phyloP scores from a whole-genome alignment of 371 early-diverging fungal genomes.

The Smittium culicis region DNA sequence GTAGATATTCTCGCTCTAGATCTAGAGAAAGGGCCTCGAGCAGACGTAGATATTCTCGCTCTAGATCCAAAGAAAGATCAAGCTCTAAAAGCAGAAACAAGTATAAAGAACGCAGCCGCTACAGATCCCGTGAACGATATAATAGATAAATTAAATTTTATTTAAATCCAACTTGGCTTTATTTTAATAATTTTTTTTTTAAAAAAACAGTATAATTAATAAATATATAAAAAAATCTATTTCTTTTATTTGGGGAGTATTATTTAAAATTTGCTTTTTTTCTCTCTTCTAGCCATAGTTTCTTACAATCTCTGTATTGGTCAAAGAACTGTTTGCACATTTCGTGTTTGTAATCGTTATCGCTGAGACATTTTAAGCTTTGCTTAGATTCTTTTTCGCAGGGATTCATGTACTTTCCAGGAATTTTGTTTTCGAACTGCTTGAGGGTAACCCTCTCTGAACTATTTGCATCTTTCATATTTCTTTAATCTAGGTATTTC shows the following conservation, averaged over 20 bases:
- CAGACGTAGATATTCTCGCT: neutral
- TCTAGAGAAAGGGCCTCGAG: neutral
- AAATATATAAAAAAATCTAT: too few species aligned
- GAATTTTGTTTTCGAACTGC: slow-evolving; percentile 27
- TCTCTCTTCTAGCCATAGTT: slow-evolving; percentile 22
- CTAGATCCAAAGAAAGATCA: neutral
- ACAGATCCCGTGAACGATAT: neutral
- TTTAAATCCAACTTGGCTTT: neutral
- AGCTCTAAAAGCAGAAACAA: neutral
- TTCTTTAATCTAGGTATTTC: too few species aligned
- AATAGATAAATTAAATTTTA: neutral
- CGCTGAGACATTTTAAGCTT: slow-evolving; percentile 27
- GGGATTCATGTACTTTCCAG: slow-evolving; percentile 29
- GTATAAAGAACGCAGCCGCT: neutral
- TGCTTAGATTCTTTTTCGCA: slow-evolving; percentile 29
- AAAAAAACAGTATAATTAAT: too few species aligned
- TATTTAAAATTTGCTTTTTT: neutral
- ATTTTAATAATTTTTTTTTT: neutral
- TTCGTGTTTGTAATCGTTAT: slow-evolving; percentile 24
- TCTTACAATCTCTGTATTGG: slow-evolving; percentile 29
- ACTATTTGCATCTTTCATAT: too few species aligned
- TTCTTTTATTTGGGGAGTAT: too few species aligned
- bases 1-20: neutral
- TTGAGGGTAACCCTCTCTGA: slow-evolving; percentile 18
- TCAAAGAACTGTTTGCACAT: slow-evolving; percentile 23